These are phyloP conservation scores for Dactylellina cionopaga DNA, from an alignment of 2,329 filamentous ascomycete genomes.

Conservation along the genomic window DNA sequence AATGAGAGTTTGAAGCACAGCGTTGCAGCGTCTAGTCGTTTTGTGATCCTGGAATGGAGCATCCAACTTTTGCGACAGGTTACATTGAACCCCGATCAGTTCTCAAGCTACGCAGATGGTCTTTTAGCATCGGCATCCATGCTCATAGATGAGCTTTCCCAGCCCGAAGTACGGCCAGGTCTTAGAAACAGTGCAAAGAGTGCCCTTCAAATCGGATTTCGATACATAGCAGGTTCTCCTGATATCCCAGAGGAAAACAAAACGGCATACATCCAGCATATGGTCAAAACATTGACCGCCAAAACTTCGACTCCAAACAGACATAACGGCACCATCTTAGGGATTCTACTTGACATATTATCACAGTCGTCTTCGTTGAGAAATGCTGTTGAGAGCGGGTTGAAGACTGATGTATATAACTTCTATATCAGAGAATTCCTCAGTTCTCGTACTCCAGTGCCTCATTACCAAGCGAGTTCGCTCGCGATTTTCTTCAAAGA, in stretches of 20 bases:
- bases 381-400: constrained; percentile 68
- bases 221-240: constrained; percentile 29
- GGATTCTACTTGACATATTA: constrained; percentile 86
- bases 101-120: constrained; percentile 67
- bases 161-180: constrained; percentile 39
- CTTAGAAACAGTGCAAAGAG: constrained; percentile 37
- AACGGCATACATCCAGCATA: constrained; percentile 70
- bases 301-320: constrained; percentile 73
- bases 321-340: constrained; percentile 80
- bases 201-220: constrained; percentile 26
- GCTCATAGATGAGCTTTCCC: constrained; percentile 69
- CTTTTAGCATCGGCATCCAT: constrained; percentile 76
- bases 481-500: constrained; percentile 82
- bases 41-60: constrained; percentile 91
- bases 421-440: constrained; percentile 89
- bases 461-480: constrained; percentile 76
- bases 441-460: constrained; percentile 77
- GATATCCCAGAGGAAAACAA: constrained; percentile 58
- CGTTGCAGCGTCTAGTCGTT: constrained; percentile 81
- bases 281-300: constrained; percentile 73
- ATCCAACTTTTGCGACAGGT: constrained; percentile 76
- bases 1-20: constrained; percentile 78
- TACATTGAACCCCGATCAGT: constrained; percentile 71
- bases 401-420: constrained; percentile 77
- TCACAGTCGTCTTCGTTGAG: constrained; percentile 74